Evolutionary conservation across 768 basidiomycete genomes (phyloP).

Genomic region (Calocybe gangraenosa): DNA sequence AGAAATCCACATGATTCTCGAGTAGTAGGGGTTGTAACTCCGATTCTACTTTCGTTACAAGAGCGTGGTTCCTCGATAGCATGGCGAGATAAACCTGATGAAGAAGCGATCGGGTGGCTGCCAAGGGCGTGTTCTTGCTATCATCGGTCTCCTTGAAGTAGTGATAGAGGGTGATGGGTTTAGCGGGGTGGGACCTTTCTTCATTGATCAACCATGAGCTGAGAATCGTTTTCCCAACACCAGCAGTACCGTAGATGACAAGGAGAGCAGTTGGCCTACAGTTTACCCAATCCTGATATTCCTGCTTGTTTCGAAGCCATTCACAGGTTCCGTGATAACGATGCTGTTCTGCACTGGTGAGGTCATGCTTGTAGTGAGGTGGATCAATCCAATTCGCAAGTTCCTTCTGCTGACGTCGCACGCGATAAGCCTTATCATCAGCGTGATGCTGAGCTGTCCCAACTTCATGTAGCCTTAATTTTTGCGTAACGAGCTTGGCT

Average conservation of each 20-base stretch:
- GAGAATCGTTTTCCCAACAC: constrained; percentile 8
- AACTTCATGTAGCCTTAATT: neutral
- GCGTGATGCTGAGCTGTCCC: constrained; percentile 3
- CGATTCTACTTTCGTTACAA: neutral
- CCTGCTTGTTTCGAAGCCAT: constrained; percentile 3
- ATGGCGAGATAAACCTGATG: neutral
- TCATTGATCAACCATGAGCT: constrained; percentile 8
- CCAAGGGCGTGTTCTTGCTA: too few species aligned
- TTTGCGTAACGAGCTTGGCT: neutral
- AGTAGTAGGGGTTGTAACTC: neutral
- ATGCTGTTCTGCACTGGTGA: neutral
- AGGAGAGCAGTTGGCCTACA: neutral
- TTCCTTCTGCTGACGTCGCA: neutral
- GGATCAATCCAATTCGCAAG: constrained; percentile 6
- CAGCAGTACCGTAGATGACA: constrained; percentile 5
- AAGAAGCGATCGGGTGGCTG: too few species aligned
- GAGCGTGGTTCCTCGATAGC: neutral
- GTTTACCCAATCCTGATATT: neutral
- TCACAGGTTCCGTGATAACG: constrained; percentile 9
- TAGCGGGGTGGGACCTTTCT: too few species aligned
- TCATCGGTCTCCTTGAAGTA: too few species aligned
- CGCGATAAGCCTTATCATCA: neutral
- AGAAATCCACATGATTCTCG: neutral
- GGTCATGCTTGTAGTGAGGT: constrained; percentile 4
- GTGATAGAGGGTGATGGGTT: constrained; percentile 3